Evolutionary conservation across 2,329 filamentous ascomycete genomes (phyloP).

Genomic region (Zelopaecilomyces penicillatus): DNA sequence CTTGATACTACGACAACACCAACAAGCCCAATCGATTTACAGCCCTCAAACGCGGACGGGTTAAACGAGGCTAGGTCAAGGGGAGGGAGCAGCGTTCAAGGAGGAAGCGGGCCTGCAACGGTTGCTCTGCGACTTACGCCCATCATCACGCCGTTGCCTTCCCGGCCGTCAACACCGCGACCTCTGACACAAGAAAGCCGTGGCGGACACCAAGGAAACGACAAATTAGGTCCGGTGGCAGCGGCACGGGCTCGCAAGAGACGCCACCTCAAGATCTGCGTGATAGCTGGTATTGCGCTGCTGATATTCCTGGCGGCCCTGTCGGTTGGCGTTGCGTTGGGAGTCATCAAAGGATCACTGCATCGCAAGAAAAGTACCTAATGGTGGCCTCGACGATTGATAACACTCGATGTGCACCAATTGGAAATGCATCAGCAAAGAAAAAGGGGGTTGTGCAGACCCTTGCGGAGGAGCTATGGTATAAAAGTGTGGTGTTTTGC

Average conservation of each 20-base stretch:
- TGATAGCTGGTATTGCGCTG: conserved; percentile 13
- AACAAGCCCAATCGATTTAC: too few species aligned
- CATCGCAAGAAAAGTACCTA: background rate
- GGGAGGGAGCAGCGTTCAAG: too few species aligned
- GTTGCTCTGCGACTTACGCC: background rate
- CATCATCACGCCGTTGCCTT: background rate
- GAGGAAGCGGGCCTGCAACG: background rate
- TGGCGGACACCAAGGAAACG: conserved; percentile 2
- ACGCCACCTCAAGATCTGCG: conserved; percentile 15
- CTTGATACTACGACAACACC: too few species aligned
- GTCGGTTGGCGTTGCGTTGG: conserved; percentile 18
- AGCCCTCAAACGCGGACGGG: too few species aligned
- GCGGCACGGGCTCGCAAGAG: conserved; percentile 13
- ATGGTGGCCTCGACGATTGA: too few species aligned
- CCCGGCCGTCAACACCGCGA: conserved; percentile 9
- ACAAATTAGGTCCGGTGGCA: conserved; percentile 17
- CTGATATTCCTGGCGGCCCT: conserved; percentile 18
- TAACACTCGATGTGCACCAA: too few species aligned
- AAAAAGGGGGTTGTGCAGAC: too few species aligned
- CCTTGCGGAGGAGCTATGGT: too few species aligned
- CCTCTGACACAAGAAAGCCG: conserved; percentile 3
- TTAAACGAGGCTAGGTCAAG: too few species aligned
- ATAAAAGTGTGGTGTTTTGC: too few species aligned
- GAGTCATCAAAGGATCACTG: conserved; percentile 14
- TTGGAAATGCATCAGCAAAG: too few species aligned